A percentile compares a stretch with the other conserved stretches of the same genome.
Conservation (phyloP, 2,329 filamentous ascomycete genomes). For the Beauveria asiatica region DNA sequence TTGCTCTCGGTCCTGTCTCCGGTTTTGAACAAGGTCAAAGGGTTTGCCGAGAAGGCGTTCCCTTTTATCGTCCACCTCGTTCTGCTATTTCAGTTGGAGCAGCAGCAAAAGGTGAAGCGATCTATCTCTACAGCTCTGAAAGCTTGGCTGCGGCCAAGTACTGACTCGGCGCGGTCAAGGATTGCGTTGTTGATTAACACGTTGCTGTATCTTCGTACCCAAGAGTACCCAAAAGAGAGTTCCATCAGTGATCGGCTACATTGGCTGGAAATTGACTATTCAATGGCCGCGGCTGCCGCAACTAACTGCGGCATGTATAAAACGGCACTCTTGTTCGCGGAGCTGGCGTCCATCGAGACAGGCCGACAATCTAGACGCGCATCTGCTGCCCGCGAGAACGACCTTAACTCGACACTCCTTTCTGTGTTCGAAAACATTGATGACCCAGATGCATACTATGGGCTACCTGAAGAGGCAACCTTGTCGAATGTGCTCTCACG, state of each 20-base stretch:
- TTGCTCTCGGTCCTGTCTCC: constrained; percentile 61
- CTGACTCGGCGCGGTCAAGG: constrained; percentile 45
- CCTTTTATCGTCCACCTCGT: constrained; percentile 81
- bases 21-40: constrained; percentile 56
- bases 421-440: constrained; percentile 86
- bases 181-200: constrained; percentile 66
- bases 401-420: constrained; percentile 63
- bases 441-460: constrained; percentile 94
- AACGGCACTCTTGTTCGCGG: constrained; percentile 73
- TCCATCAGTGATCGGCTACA: constrained; percentile 70
- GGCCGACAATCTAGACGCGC: constrained; percentile 56
- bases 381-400: constrained; percentile 44
- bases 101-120: constrained; percentile 49
- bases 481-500: constrained; percentile 70
- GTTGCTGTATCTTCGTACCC: constrained; percentile 81
- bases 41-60: constrained; percentile 65
- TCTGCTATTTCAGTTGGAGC: constrained; percentile 58
- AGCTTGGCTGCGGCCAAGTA: constrained; percentile 46
- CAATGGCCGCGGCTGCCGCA: constrained; percentile 62
- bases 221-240: constrained; percentile 62
- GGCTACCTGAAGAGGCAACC: constrained; percentile 69
- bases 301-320: constrained; percentile 77
- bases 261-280: constrained; percentile 81
- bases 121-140: constrained; percentile 58
- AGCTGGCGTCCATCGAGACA: constrained; percentile 55